These are phyloP conservation scores for Hyaloperonospora arabidopsidis DNA, from an alignment of 352 stramenopile genomes.

Conservation along the genomic window DNA sequence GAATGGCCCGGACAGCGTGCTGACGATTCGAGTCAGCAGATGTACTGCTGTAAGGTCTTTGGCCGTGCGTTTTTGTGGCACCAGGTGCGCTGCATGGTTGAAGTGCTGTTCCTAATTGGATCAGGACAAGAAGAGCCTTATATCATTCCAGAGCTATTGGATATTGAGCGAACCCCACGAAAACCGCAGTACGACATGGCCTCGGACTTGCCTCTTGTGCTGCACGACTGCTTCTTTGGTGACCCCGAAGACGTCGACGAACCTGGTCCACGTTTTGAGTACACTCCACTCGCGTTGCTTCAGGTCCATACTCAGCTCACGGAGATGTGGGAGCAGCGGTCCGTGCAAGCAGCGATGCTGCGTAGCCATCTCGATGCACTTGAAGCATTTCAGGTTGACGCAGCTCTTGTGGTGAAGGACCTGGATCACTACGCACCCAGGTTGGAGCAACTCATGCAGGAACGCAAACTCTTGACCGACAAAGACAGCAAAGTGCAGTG, in stretches of 20 bases:
- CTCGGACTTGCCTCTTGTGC: conserved; percentile 90
- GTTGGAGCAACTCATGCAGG: conserved; percentile 66
- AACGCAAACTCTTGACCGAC: conserved; percentile 42
- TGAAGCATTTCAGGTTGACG: conserved; percentile 36
- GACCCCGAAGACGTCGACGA: conserved; percentile 26
- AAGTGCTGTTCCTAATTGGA: conserved; percentile 95
- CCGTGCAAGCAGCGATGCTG: conserved; percentile 62
- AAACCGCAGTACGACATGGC: conserved; percentile 94
- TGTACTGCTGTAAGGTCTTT: conserved; percentile 66
- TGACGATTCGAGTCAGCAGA: conserved; percentile 41
- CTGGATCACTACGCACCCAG: conserved; percentile 67
- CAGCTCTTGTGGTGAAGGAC: conserved; percentile 42
- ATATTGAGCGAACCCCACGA: conserved; percentile 84
- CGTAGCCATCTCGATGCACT: conserved; percentile 65
- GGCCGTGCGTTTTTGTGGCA: conserved; percentile 98
- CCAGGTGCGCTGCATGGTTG: conserved; percentile 98
- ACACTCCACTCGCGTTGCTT: conserved; percentile 67
- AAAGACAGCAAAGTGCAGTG: conserved; percentile 22
- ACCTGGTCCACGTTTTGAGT: conserved; percentile 42
- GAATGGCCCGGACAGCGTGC: conserved; percentile 40
- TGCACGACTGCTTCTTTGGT: conserved; percentile 94
- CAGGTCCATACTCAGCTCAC: conserved; percentile 77
- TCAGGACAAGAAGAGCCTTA: conserved; percentile 84
- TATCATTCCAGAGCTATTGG: conserved; percentile 87
- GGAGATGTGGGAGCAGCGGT: conserved; percentile 77